Evolutionary conservation across 2,329 filamentous ascomycete genomes (phyloP).

Genomic region (Graphilbum fragrans): DNA sequence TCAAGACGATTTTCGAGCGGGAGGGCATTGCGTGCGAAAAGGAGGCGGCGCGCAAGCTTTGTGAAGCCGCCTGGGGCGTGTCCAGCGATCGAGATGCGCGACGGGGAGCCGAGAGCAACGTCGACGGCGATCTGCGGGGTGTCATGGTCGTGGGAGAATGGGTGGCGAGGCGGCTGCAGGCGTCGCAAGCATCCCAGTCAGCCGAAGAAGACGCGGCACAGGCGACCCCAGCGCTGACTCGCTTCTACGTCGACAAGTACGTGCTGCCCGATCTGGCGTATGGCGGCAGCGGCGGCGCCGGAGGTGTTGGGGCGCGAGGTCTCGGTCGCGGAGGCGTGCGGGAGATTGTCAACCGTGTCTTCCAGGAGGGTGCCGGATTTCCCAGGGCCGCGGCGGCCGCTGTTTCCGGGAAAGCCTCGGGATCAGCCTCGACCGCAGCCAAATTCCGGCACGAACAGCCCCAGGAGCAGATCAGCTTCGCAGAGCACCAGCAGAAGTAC

Average conservation of each 20-base stretch:
- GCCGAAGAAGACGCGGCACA: conserved; percentile 15
- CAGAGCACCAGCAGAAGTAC: conserved; percentile 59
- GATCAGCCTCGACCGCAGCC: conserved; percentile 26
- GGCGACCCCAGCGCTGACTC: conserved; percentile 42
- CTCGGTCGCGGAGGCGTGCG: conserved; percentile 59
- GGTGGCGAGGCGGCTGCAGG: conserved; percentile 61
- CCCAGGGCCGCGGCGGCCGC: conserved; percentile 39
- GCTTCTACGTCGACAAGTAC: conserved; percentile 66
- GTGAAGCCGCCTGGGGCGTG: conserved; percentile 74
- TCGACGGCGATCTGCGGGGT: conserved; percentile 63
- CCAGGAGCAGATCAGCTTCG: conserved; percentile 52
- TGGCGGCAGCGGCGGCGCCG: conserved; percentile 37
- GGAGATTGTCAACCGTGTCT: conserved; percentile 68
- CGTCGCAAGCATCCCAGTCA: conserved; percentile 24
- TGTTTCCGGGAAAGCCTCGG: conserved; percentile 13
- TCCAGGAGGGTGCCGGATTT: conserved; percentile 68
- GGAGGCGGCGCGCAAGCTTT: conserved; percentile 76
- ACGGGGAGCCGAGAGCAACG: conserved; percentile 54
- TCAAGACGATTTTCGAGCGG: conserved; percentile 76
- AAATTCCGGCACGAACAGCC: conserved; percentile 41
- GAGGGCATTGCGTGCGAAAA: conserved; percentile 82
- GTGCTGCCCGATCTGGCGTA: conserved; percentile 55
- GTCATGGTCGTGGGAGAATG: conserved; percentile 82
- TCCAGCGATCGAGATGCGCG: conserved; percentile 54
- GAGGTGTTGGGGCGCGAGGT: conserved; percentile 59